These are phyloP conservation scores for Funneliformis geosporum DNA, from an alignment of 192 early-diverging fungal genomes.

Conservation along the genomic window DNA sequence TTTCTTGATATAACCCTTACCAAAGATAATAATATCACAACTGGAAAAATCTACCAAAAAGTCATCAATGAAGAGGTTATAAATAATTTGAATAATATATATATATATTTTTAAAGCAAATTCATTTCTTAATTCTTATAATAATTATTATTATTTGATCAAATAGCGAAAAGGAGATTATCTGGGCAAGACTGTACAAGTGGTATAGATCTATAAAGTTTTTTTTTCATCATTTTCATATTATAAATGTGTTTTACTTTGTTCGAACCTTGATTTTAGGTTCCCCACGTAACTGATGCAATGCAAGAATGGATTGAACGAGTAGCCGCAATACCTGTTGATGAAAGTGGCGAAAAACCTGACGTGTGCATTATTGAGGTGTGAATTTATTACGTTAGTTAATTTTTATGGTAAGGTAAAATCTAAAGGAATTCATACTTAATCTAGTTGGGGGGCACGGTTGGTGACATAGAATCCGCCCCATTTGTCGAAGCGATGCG, in stretches of 20 bases:
- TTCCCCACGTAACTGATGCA: slow-evolving; percentile 96
- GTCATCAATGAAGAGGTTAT: slow-evolving; percentile 84
- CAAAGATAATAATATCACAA: slow-evolving; percentile 98
- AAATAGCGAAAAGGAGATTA: slow-evolving; percentile 87
- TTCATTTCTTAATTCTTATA: background rate
- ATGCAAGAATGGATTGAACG: slow-evolving; percentile 99
- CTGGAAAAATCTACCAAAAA: slow-evolving; percentile 95
- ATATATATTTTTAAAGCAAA: background rate
- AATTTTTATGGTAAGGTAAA: background rate
- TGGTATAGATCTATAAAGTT: slow-evolving; percentile 56
- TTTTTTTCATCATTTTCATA: background rate
- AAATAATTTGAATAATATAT: background rate
- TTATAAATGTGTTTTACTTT: slow-evolving; percentile 30
- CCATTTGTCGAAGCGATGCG: slow-evolving; percentile 99
- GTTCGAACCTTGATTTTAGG: slow-evolving; percentile 34
- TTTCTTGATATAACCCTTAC: slow-evolving; percentile 93
- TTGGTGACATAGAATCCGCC: slow-evolving; percentile 98
- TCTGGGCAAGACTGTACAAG: slow-evolving; percentile 98
- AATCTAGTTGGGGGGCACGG: slow-evolving; percentile 82
- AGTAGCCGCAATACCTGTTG: slow-evolving; percentile 87
- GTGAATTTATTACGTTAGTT: background rate
- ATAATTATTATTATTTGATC: background rate
- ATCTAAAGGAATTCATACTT: background rate
- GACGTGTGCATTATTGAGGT: slow-evolving; percentile 97
- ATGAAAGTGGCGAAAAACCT: slow-evolving; percentile 75